phyloP scores from a whole-genome alignment of 495 filamentous ascomycete species.

The Trichocladium antarcticum region DNA sequence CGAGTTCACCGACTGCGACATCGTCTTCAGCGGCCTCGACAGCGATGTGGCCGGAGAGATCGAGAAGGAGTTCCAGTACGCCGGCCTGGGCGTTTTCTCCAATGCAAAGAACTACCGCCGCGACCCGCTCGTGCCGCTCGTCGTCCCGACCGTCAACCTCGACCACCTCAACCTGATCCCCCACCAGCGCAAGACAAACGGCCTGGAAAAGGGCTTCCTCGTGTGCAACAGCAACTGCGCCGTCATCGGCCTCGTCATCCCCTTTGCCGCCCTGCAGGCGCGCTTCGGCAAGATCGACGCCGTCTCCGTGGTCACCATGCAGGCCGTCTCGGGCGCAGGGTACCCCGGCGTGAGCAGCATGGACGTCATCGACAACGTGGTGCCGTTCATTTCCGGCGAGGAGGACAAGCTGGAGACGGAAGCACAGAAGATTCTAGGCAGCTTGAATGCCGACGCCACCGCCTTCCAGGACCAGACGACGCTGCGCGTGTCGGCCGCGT shows the following conservation, averaged over 20 bases:
- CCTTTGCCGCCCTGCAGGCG: slow-evolving; percentile 71
- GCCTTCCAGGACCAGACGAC: slow-evolving; percentile 52
- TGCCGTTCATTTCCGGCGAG: slow-evolving; percentile 78
- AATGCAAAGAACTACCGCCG: slow-evolving; percentile 85
- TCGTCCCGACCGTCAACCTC: slow-evolving; percentile 77
- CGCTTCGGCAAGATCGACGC: slow-evolving; percentile 62
- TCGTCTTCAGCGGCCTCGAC: slow-evolving; percentile 84
- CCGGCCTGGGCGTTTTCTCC: slow-evolving; percentile 71
- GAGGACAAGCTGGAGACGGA: slow-evolving; percentile 83
- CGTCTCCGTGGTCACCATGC: slow-evolving; percentile 77
- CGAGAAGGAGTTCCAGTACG: slow-evolving; percentile 69
- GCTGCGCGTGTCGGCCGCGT: slow-evolving; percentile 64
- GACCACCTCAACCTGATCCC: slow-evolving; percentile 67
- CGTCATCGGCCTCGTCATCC: slow-evolving; percentile 79
- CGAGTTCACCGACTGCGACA: slow-evolving; percentile 69
- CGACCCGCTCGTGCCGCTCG: slow-evolving; percentile 69
- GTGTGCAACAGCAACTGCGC: slow-evolving; percentile 89
- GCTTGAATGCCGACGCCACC: slow-evolving; percentile 51
- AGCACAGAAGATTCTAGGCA: slow-evolving; percentile 73
- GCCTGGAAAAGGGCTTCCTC: slow-evolving; percentile 65
- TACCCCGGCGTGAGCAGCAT: slow-evolving; percentile 74
- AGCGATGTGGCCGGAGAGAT: slow-evolving; percentile 72
- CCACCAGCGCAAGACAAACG: slow-evolving; percentile 55
- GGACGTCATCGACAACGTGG: slow-evolving; percentile 68
- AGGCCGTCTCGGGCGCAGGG: slow-evolving; percentile 78